These are phyloP conservation scores for Camelina sativa DNA, from an alignment of 345 rosid species.

Conservation along the genomic window DNA sequence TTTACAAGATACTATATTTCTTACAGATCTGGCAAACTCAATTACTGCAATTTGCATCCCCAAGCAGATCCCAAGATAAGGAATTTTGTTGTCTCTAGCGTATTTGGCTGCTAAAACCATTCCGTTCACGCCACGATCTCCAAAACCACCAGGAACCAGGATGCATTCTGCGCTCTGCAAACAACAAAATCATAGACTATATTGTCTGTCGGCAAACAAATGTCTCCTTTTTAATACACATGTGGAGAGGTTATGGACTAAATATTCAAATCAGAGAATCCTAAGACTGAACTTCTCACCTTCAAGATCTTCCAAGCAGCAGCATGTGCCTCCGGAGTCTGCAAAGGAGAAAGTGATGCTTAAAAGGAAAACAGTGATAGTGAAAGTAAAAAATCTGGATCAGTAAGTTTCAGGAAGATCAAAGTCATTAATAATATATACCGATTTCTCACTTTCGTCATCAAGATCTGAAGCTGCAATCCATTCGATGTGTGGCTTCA, in stretches of 20 bases:
- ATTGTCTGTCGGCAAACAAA: constrained; percentile 10
- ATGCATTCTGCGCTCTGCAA: constrained; percentile 87
- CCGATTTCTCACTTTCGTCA: constrained; percentile 72
- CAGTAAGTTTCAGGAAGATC: constrained; percentile 22
- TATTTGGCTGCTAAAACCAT: constrained; percentile 94
- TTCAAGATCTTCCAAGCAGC: constrained; percentile 88
- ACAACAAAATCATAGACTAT: not conserved
- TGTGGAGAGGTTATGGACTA: constrained; percentile 7
- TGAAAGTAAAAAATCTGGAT: constrained; percentile 5
- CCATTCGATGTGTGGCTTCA: constrained; percentile 87
- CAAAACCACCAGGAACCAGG: constrained; percentile 98
- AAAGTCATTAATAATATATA: constrained; percentile 39
- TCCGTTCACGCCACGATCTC: constrained; percentile 95
- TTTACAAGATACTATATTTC: constrained; percentile 36
- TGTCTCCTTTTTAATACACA: constrained; percentile 23
- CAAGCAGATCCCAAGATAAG: constrained; percentile 94
- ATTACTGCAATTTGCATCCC: constrained; percentile 99
- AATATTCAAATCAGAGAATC: constrained; percentile 11
- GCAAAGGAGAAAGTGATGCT: constrained; percentile 37
- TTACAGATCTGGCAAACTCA: constrained; percentile 89
- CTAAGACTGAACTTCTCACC: constrained; percentile 50
- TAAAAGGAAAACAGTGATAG: constrained; percentile 12
- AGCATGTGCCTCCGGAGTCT: constrained; percentile 84
- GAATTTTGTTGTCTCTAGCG: constrained; percentile 88
- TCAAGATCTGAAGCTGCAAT: constrained; percentile 99